phyloP scores from a whole-genome alignment of 2,329 filamentous ascomycete species.

The Huntiella decipiens region DNA sequence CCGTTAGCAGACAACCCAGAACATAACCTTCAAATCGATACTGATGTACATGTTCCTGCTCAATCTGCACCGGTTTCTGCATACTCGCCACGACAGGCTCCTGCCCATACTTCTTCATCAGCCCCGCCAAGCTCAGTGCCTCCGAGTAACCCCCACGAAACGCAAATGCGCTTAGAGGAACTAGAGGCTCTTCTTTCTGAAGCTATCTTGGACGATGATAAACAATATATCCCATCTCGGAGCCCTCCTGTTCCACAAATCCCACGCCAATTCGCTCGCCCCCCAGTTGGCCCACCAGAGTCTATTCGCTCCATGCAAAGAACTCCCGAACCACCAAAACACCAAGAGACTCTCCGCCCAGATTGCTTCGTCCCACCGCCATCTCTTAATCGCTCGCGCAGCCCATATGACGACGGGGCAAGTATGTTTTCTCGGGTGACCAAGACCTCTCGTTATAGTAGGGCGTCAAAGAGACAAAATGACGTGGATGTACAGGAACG shows the following conservation, averaged over 20 bases:
- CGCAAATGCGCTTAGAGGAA: slow-evolving; percentile 10
- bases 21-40: no score
- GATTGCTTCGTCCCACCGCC: slow-evolving; percentile 2
- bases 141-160: slow-evolving; percentile 1
- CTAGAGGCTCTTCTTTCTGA: slow-evolving; percentile 3
- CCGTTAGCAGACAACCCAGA: no score
- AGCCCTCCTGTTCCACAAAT: slow-evolving; percentile 1
- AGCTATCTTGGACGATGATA: slow-evolving; percentile 4
- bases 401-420: slow-evolving; percentile 22
- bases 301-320: slow-evolving; percentile 3
- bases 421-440: slow-evolving; percentile 38
- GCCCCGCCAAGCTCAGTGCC: no score
- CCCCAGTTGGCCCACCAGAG: slow-evolving; percentile 6
- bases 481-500: slow-evolving; percentile 34
- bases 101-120: no score
- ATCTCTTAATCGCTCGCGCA: not conserved
- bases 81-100: no score
- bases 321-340: not conserved
- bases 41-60: no score
- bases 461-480: slow-evolving; percentile 23
- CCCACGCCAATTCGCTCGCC: not conserved
- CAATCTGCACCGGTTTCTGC: no score
- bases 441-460: slow-evolving; percentile 24
- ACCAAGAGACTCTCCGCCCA: slow-evolving; percentile 7
- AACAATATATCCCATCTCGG: slow-evolving; percentile 2